Conservation (phyloP, 371 early-diverging fungal genomes). For the Mortierella sp. region DNA sequence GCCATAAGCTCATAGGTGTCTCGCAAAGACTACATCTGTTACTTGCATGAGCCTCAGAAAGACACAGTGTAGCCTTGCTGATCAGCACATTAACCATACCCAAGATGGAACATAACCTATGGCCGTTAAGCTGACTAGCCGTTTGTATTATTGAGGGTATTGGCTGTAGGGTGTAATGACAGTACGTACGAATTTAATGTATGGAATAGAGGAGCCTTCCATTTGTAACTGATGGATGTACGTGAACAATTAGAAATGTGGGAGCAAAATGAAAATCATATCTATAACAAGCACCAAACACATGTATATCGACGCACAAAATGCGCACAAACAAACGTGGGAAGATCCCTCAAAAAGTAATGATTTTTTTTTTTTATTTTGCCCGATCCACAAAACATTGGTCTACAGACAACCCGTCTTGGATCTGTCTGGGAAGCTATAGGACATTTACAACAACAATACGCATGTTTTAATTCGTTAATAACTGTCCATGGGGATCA, state of each 20-base stretch:
- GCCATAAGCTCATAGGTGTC: too few relatives aligned
- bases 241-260: not conserved
- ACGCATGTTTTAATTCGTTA: not conserved
- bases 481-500: not conserved
- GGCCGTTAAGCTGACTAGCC: slow-evolving; percentile 15
- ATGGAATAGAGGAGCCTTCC: not conserved
- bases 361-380: too few relatives aligned
- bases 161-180: not conserved
- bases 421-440: too few relatives aligned
- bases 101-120: not conserved
- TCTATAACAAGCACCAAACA: not conserved
- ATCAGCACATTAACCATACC: not conserved
- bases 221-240: not conserved
- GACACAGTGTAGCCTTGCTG: not conserved
- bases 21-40: too few relatives aligned
- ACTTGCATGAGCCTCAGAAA: too few relatives aligned
- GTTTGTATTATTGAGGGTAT: not conserved
- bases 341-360: slow-evolving; percentile 5
- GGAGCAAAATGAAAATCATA: not conserved
- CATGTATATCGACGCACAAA: not conserved
- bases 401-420: too few relatives aligned
- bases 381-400: too few relatives aligned
- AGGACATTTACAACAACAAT: too few relatives aligned
- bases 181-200: not conserved
- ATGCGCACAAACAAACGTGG: slow-evolving; percentile 28